These are phyloP conservation scores for Esteya vermicola DNA, from an alignment of 2,329 filamentous ascomycete genomes.

Conservation along the genomic window DNA sequence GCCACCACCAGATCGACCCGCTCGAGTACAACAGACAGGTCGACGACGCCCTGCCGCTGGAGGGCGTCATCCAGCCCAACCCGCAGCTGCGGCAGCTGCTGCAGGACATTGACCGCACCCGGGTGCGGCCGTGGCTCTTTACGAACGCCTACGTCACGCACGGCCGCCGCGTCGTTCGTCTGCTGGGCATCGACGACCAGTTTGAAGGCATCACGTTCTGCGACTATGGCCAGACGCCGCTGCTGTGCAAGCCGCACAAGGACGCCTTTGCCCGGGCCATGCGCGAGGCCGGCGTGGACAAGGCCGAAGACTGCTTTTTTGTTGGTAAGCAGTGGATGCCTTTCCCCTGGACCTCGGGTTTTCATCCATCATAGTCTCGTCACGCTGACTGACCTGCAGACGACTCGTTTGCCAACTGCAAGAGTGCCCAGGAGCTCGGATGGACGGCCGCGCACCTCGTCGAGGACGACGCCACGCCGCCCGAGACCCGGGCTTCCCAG, in stretches of 20 bases:
- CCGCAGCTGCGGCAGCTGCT: constrained; percentile 61
- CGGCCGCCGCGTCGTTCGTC: constrained; percentile 62
- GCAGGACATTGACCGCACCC: constrained; percentile 65
- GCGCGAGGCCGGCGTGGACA: constrained; percentile 59
- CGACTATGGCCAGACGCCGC: constrained; percentile 59
- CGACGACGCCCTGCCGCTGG: constrained; percentile 83
- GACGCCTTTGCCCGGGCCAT: constrained; percentile 85
- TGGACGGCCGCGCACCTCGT: constrained; percentile 82
- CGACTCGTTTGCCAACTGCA: constrained; percentile 75
- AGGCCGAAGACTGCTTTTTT: constrained; percentile 69
- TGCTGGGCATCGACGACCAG: constrained; percentile 71
- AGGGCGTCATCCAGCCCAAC: constrained; percentile 69
- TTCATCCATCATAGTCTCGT: background rate
- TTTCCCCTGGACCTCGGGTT: constrained; percentile 12
- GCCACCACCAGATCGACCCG: constrained; percentile 89
- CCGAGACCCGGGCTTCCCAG: constrained; percentile 50
- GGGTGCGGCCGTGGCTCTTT: constrained; percentile 84
- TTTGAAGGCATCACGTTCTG: constrained; percentile 96
- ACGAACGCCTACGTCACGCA: constrained; percentile 94
- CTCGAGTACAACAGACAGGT: constrained; percentile 90
- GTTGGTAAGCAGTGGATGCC: constrained; percentile 50
- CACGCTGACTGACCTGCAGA: constrained; percentile 34
- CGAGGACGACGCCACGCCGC: constrained; percentile 55
- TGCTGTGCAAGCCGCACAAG: constrained; percentile 76
- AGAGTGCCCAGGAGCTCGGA: constrained; percentile 60